Conservation (phyloP, 495 filamentous ascomycete genomes). For the Tuber brumale region DNA sequence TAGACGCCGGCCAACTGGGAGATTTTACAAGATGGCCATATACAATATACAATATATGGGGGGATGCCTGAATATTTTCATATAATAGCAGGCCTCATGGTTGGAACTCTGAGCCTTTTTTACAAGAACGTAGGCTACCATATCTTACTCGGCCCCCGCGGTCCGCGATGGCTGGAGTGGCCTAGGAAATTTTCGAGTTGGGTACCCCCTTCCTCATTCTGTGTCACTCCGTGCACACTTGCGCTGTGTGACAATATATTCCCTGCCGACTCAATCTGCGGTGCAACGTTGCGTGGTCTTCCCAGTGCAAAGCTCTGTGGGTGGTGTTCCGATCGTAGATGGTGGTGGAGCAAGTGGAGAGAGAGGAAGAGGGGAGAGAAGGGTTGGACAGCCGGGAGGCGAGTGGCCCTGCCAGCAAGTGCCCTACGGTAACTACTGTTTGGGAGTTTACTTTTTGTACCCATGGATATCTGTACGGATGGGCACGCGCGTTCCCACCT, state of each 20-base stretch:
- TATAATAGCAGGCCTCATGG: neutral
- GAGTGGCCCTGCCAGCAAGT: neutral
- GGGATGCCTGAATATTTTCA: neutral
- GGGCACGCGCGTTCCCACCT: slow-evolving; percentile 20
- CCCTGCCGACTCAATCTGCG: slow-evolving; percentile 17
- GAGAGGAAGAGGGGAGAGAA: neutral
- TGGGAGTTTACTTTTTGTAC: neutral
- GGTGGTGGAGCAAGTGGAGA: neutral
- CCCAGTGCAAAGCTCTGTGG: slow-evolving; percentile 16
- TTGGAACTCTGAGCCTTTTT: neutral
- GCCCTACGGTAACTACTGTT: neutral
- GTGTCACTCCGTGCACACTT: slow-evolving; percentile 29
- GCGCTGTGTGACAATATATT: slow-evolving; percentile 20
- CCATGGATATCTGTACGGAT: slow-evolving; percentile 8
- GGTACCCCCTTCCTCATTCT: slow-evolving; percentile 20
- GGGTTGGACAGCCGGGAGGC: neutral
- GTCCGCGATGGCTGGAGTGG: neutral
- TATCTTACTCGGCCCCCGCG: slow-evolving; percentile 3
- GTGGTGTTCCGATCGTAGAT: slow-evolving; percentile 1
- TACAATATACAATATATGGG: neutral
- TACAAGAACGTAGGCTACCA: neutral
- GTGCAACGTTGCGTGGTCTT: slow-evolving; percentile 20
- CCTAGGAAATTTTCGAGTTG: slow-evolving; percentile 8
- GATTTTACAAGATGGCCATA: neutral
- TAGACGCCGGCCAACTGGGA: neutral